phyloP scores from a whole-genome alignment of 1,284 basidiomycete species.

The Lignosus rhinocerotis region DNA sequence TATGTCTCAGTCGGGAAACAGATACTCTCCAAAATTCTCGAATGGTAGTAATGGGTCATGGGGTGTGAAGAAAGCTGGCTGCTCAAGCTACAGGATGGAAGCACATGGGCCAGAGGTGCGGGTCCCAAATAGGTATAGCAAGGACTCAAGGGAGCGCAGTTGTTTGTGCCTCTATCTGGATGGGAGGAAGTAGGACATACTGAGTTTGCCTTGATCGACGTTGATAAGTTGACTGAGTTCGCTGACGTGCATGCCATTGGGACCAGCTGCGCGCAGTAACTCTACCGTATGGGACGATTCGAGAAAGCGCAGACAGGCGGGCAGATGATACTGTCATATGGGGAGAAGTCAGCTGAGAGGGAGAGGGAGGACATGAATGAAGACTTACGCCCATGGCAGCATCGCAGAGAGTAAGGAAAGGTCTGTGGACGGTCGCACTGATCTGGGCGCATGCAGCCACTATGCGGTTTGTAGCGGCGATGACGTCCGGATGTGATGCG shows the following conservation, averaged over 20 bases:
- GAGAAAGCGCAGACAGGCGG: slow-evolving; percentile 66
- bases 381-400: slow-evolving; percentile 61
- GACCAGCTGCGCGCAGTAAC: slow-evolving; percentile 61
- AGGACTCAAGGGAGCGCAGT: no score
- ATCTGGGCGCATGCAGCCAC: slow-evolving; percentile 70
- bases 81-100: no score
- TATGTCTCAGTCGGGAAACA: no score
- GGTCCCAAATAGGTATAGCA: no score
- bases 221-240: slow-evolving; percentile 44
- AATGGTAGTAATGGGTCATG: no score
- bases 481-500: slow-evolving; percentile 56
- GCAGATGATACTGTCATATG: slow-evolving; percentile 59
- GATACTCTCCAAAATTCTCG: no score
- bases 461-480: slow-evolving; percentile 59
- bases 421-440: slow-evolving; percentile 58
- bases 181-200: slow-evolving; percentile 30
- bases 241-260: slow-evolving; percentile 55
- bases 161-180: background rate
- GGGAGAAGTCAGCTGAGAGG: background rate
- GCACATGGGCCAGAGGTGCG: no score
- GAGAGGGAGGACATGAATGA: background rate
- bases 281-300: slow-evolving; percentile 69
- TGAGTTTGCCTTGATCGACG: slow-evolving; percentile 50
- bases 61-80: no score
- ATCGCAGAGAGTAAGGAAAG: slow-evolving; percentile 68